Base-by-base conservation (phyloP, 805 yeast species). In the Nakazawaea wyomingensis region DNA sequence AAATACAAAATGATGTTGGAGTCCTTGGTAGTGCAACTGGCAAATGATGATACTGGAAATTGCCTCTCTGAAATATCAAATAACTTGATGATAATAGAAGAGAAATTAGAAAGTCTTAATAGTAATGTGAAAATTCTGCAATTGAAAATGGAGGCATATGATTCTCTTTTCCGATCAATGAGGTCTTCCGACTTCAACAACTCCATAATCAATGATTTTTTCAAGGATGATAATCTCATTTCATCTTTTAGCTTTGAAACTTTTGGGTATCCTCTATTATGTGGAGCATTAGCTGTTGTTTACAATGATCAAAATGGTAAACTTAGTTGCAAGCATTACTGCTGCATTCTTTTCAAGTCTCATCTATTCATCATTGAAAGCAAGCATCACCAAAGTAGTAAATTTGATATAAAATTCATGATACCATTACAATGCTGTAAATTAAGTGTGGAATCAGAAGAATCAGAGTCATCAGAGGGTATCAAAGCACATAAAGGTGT, bases 1-100 rank as follows among this genome's bases (percentile, higher is more conserved):
- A 74, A 76, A 49, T 78, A 78, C 52, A 65, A 69, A 42, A 58
- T 78, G 28, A 65, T 78, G n/a, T 49, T 75, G n/a, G 74, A 72
- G 24, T 60, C 72, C 1, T 48, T 72, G 31, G 41, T 55, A 7
- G 62, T 66, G 29, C 52, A 60, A 34, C 54, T 64, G 1, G 47
- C 53, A 1, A 49, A 47, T 14, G 41, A 46, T n/a, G 53, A 50
- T 17, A 50, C 48, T 37, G 49, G 47, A 9, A 38, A 41, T 2
- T 47, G 49, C 30, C 43, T 49, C 37, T 17, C 45, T n/a, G 43
- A 41, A 5, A 49, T 57, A 13, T 35, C 41, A 19, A 47, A 45
- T 11, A 48, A 50, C 16, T 43, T 54, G 16, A 37, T 47, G 1
- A 41, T 37, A 9, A 44, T 56, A 3, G 60, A 54, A 26, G 38